These are phyloP conservation scores for Stemphylium lycopersici DNA, from an alignment of 2,329 filamentous ascomycete genomes.

Conservation along the genomic window DNA sequence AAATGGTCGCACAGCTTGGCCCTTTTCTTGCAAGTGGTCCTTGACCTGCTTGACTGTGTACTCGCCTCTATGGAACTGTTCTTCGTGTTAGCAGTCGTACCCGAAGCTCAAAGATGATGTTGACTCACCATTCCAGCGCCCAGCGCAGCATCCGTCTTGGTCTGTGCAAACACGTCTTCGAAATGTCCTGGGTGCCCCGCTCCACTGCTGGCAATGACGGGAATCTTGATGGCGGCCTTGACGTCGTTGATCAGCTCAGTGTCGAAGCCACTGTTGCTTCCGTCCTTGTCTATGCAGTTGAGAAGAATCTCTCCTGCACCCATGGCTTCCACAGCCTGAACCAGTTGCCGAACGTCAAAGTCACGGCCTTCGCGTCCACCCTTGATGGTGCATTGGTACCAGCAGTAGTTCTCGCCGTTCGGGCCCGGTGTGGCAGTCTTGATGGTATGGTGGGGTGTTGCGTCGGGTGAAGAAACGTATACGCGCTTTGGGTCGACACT, in stretches of 20 bases:
- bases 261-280: conserved; percentile 93
- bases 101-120: neutral
- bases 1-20: conserved; percentile 78
- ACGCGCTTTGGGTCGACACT: conserved; percentile 92
- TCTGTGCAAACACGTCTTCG: conserved; percentile 84
- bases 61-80: conserved; percentile 88
- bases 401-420: conserved; percentile 80
- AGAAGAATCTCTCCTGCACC: conserved; percentile 91
- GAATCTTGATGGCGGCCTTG: conserved; percentile 84
- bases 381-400: conserved; percentile 98
- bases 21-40: conserved; percentile 73
- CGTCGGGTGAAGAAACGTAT: conserved; percentile 73
- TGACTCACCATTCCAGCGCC: conserved; percentile 83
- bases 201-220: conserved; percentile 93
- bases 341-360: conserved; percentile 87
- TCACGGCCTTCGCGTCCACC: conserved; percentile 94
- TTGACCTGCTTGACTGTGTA: conserved; percentile 96
- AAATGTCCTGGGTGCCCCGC: conserved; percentile 90
- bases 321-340: conserved; percentile 91
- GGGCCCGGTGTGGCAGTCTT: conserved; percentile 73
- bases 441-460: conserved; percentile 77
- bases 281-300: conserved; percentile 98
- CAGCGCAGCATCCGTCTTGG: conserved; percentile 86
- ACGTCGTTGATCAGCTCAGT: conserved; percentile 88
- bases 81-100: conserved; percentile 10